Evolutionary conservation across 805 yeast species (phyloP), one percentile per base, ranked within the genome.

Genomic region (Schwanniomyces vanrijiae): DNA sequence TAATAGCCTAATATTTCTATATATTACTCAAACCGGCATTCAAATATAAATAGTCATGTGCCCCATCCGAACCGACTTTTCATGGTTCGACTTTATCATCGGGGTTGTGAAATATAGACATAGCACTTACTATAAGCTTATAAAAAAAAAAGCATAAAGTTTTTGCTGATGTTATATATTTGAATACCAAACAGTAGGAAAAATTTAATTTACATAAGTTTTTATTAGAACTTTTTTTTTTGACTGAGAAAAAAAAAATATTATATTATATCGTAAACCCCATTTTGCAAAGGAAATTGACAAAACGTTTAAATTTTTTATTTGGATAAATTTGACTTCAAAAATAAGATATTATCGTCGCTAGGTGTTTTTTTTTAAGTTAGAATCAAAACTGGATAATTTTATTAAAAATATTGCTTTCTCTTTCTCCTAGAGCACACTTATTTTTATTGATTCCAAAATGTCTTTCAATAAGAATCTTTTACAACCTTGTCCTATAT

Each of bases 401-500:
- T 31, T 18, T 14, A 14, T 16, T 18, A 4, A 3, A 31, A 14
- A 31, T 3, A 6, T 29, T 29, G 16, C 34, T 34, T 3, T 7
- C 5, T 34, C 20, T 16, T 6, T 16, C 2, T 16, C 13, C 2
- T 14, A 2, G 5, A 16, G 20, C 6, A 2, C 10, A 4, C 16
- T 16, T 16, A 18, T 9, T 6, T 34, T 20, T 19, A 10, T 18
- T 20, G 18, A 37, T 19, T 37, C n/a, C 3, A 39, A 31, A 37
- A 43, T 45, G 48, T 35, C 38, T 43, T 52, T 56, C 40, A 46
- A 51, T 35, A 53, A 51, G 43, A 42, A 33, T 13, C 38, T 47
- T 11, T 45, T 52, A 22, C 48, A 47, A 26, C 77, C 75, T 35
- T 80, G 82, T 43, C 83, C 83, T 9, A 69, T 74, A 13, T 62